Base-by-base conservation (phyloP, 495 filamentous ascomycete species). In the Talaromyces stipitatus region DNA sequence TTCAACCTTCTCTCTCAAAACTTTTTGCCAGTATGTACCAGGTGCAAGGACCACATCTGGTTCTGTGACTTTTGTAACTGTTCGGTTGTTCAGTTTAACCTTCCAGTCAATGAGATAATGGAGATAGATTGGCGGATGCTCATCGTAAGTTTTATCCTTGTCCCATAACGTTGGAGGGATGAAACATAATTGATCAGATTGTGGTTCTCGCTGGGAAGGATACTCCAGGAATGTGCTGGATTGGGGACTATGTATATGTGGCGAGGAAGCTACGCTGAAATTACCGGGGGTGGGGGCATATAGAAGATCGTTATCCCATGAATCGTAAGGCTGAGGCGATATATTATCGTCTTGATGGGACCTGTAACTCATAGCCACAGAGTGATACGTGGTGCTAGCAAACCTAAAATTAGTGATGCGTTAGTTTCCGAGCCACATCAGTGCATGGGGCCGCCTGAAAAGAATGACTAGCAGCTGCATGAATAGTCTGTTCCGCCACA, bases 101-200 rank as follows among this genome's bases (percentile, higher is more conserved):
- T 65, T 72, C 68, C 62, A 72, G 54, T 71, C 63, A 55, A 72
- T 74, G 41, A 65, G 59, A 56, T 76, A 74, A 57, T 72, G 61
- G 38, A 71, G 64, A 62, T 53, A 63, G 54, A 45, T 64, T 20
- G 64, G 69, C 50, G 59, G 61, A 45, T 70, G 46, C 61, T 73
- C 60, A 60, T 71, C 60, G 54, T 64, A 76, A 12, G 20, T 2
- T 28, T 45, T 63, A 57, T 59, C 62, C 36, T 65, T 60, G 36
- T 63, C 57, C 65, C 55, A 63, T 18, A 36, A 53, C 8, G 3
- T n/a, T 18, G 12, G n/a, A 53, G 50, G 50, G 29, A 53, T n/a
- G 7, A 30, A 53, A 23, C 28, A 36, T 36, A 36, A 33, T 53
- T 53, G 28, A 53, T 20, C 50, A 24, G 47, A 27, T 29, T 29